Conservation (phyloP, 768 basidiomycete species). For the Infundibulicybe gibba region DNA sequence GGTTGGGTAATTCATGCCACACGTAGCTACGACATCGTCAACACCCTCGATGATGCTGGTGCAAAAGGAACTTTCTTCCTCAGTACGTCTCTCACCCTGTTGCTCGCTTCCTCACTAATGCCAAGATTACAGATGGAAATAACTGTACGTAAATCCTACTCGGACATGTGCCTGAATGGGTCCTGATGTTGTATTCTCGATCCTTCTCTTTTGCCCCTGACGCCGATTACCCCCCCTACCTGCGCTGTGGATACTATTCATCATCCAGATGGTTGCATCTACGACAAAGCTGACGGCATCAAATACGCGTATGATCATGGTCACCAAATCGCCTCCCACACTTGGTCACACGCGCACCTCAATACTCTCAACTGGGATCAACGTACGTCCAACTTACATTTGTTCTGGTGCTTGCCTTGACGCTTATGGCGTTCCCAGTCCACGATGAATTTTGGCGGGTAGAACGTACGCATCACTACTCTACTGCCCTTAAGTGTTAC, state of each 20-base stretch:
- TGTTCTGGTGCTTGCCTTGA: neutral
- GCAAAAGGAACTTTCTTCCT: conserved; percentile 41
- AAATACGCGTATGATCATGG: conserved; percentile 33
- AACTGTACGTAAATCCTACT: neutral
- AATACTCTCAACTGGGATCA: conserved; percentile 24
- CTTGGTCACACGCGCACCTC: conserved; percentile 37
- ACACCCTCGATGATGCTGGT: conserved; percentile 24
- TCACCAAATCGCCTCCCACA: conserved; percentile 43
- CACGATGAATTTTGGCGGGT: conserved; percentile 31
- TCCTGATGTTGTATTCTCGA: too few relatives aligned
- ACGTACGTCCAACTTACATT: conserved; percentile 14
- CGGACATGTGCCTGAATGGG: too few relatives aligned
- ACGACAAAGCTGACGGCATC: conserved; percentile 22
- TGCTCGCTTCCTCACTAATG: neutral
- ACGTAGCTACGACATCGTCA: conserved; percentile 16
- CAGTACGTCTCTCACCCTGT: conserved; percentile 4
- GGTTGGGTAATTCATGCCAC: neutral
- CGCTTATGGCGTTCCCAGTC: conserved; percentile 13
- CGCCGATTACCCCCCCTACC: conserved; percentile 20
- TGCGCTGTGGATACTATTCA: neutral
- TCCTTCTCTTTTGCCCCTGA: neutral
- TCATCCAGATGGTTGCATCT: conserved; percentile 31
- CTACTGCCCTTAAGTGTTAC: neutral
- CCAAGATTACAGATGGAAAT: neutral
- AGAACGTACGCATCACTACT: conserved; percentile 21